Conservation (phyloP, 176 grass and related monocot species). For the Thalia dealbata region DNA sequence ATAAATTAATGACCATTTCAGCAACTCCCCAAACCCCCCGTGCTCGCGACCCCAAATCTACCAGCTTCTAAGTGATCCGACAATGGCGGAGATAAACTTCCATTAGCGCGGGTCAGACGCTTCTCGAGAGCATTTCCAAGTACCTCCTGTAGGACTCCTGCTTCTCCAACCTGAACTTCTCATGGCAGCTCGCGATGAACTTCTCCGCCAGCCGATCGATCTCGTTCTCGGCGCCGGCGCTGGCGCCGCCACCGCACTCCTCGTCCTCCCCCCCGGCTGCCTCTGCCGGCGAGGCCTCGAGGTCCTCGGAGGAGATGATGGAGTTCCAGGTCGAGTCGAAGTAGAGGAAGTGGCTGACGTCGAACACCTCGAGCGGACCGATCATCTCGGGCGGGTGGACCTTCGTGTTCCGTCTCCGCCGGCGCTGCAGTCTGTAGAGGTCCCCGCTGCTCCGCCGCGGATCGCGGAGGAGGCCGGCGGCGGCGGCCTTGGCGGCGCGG, state of each 20-base stretch:
- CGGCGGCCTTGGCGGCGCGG: background rate
- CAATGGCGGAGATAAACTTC: background rate
- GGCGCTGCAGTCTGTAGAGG: background rate
- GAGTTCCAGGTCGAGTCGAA: conserved; percentile 8
- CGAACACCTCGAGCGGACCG: conserved; percentile 17
- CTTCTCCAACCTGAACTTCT: conserved; percentile 76
- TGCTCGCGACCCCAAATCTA: no score
- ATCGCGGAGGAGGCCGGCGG: background rate
- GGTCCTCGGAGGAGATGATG: background rate
- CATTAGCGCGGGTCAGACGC: background rate
- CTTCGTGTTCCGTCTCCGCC: conserved; percentile 14
- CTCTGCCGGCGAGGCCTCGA: background rate
- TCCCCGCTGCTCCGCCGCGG: background rate
- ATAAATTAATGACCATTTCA: no score
- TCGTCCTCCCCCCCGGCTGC: conserved; percentile 6
- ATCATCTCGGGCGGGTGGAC: conserved; percentile 19
- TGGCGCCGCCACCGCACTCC: background rate
- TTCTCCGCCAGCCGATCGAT: conserved; percentile 76
- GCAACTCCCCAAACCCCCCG: background rate
- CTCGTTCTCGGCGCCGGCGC: conserved; percentile 25
- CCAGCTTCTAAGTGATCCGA: no score
- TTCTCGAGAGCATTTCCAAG: conserved; percentile 22
- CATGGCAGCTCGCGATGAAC: conserved; percentile 77
- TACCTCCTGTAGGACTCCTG: conserved; percentile 88
- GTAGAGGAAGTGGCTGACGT: conserved; percentile 3